Base-by-base conservation (phyloP, 106 monocot genomes). In the Allium cepa region DNA sequence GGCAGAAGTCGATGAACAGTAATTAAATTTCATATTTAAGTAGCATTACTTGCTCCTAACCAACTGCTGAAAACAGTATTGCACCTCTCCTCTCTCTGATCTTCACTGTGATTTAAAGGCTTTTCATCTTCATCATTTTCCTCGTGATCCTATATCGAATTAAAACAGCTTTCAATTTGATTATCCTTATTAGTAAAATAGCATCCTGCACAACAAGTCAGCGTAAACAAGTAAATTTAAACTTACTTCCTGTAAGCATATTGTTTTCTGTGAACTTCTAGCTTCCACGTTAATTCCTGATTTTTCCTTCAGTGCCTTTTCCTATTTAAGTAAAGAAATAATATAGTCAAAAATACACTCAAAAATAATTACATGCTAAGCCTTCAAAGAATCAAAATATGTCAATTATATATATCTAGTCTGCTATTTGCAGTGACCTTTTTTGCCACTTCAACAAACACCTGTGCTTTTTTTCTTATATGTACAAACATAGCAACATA, bases 241-340 rank as follows among this genome's bases (percentile, higher is more conserved):
- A 66, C 65, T 1, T 22, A 66, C 65, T 18, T 66, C 65, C 36
- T 36, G 36, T 36, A 2, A 36, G 36, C 36, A 36, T 22, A 22
- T 22, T 7, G 8, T 49, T 17, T 65, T 65, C 22, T 22, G 22
- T 10, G 17, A 49, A 49, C 14, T 45, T 47, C 12, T 63, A 15
- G 63, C 8, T 63, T 63, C 63, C 1, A 47, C 13, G 4, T 8
- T 50, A 49, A 22, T 17, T 7, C 65, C 65, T 10, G 65, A 49
- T 17, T 66, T 66, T 50, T 66, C 65, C 65, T 22, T 66, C 50
- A 66, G 26, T 26, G 65, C 65, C 17, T 50, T 50, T 66, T 66
- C 50, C 65, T 66, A 22, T 49, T 66, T 66, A 6, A 11, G n/a
- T 36, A 36, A 36, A 36, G 36, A 36, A 36, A 36, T 36, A 36